Evolutionary conservation across 2,329 filamentous ascomycete genomes (phyloP).

Genomic region (Exserohilum turcica): DNA sequence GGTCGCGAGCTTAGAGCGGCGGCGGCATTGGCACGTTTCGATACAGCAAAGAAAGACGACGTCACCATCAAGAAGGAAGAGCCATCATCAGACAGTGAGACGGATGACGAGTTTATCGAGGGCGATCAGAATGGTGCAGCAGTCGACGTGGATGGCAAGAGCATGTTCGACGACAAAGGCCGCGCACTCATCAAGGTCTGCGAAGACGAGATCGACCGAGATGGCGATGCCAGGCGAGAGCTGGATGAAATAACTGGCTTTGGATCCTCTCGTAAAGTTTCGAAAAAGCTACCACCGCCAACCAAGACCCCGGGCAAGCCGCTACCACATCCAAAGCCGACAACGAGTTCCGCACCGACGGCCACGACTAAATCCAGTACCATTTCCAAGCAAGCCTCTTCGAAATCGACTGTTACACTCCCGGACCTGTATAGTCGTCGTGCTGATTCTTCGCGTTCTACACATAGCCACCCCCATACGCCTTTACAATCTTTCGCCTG

Average conservation of each 20-base stretch:
- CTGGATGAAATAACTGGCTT: conserved; percentile 68
- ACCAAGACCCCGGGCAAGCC: background rate
- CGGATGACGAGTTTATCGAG: conserved; percentile 45
- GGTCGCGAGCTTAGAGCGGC: conserved; percentile 77
- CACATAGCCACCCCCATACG: background rate
- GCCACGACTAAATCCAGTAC: background rate
- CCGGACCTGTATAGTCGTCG: background rate
- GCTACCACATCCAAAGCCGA: background rate
- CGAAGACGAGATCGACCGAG: conserved; percentile 65
- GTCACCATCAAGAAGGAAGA: conserved; percentile 44
- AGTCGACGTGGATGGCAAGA: conserved; percentile 67
- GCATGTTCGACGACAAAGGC: conserved; percentile 67
- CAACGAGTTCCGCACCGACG: background rate
- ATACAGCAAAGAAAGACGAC: conserved; percentile 55
- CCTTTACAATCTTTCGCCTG: background rate
- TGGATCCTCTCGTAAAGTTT: conserved; percentile 16
- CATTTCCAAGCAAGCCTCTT: background rate
- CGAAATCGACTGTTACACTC: background rate
- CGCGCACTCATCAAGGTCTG: conserved; percentile 74
- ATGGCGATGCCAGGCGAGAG: conserved; percentile 56
- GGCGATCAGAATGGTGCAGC: conserved; percentile 56
- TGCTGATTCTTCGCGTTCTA: background rate
- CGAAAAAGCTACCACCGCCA: background rate
- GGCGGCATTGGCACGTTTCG: conserved; percentile 76
- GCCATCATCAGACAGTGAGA: conserved; percentile 39